These are phyloP conservation scores for Alnus rubra DNA, from an alignment of 306 rosid species.

Conservation along the genomic window DNA sequence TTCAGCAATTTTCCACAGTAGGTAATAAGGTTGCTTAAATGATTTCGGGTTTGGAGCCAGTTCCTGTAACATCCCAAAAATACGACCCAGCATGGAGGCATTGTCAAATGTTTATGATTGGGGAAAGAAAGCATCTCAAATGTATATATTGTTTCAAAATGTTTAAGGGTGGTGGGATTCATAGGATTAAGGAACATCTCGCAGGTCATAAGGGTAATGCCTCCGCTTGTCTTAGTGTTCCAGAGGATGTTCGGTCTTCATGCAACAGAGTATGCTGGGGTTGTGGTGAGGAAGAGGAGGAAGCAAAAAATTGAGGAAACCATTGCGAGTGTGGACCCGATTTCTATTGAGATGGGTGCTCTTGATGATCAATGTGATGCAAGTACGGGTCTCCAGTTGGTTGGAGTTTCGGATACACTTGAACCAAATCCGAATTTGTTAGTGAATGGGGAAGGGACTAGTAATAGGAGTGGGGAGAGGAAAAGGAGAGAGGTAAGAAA, in stretches of 20 bases:
- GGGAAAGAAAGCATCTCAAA: conserved; percentile 80
- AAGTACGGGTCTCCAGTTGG: conserved; percentile 37
- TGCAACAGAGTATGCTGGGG: conserved; percentile 89
- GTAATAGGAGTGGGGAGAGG: conserved; percentile 45
- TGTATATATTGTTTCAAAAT: conserved; percentile 77
- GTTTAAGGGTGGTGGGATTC: conserved; percentile 98
- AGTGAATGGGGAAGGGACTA: conserved; percentile 50
- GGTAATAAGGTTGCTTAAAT: conserved; percentile 25
- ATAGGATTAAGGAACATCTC: conserved; percentile 93
- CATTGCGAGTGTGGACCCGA: conserved; percentile 53
- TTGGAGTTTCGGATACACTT: conserved; percentile 36
- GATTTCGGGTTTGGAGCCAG: conserved; percentile 62
- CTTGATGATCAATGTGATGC: conserved; percentile 47
- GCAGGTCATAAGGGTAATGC: conserved; percentile 95
- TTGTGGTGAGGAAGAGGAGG: conserved; percentile 76
- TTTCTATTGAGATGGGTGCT: conserved; percentile 35
- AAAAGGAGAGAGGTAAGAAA: conserved; percentile 61
- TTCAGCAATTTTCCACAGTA: conserved; percentile 1
- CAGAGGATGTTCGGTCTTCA: conserved; percentile 64
- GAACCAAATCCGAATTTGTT: conserved; percentile 43
- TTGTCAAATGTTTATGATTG: conserved; percentile 83
- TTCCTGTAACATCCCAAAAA: conserved; percentile 79
- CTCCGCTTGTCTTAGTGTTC: conserved; percentile 72
- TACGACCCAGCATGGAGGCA: conserved; percentile 97
- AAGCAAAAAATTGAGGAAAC: conserved; percentile 84